These are phyloP conservation scores for Kluyveromyces sp. DNA, from an alignment of 1,139 yeast genomes.

Conservation along the genomic window DNA sequence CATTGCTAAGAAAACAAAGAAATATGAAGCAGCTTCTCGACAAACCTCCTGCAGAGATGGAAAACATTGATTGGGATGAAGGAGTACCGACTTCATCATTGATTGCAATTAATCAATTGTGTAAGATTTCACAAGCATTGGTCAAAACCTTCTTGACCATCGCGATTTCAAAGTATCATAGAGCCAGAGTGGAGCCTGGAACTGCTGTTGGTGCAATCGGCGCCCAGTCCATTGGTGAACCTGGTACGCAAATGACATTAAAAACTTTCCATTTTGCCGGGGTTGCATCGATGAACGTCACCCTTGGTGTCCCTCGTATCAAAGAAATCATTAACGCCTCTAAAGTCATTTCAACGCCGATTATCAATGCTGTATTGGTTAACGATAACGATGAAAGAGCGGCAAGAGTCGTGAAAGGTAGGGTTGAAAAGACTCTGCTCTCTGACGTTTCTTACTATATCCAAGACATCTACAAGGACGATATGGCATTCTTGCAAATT, in stretches of 20 bases:
- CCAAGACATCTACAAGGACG: conserved; percentile 87
- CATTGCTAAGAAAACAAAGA: conserved; percentile 49
- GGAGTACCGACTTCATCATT: conserved; percentile 31
- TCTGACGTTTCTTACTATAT: conserved; percentile 83
- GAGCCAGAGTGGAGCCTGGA: conserved; percentile 97
- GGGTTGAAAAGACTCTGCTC: conserved; percentile 86
- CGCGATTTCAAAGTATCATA: conserved; percentile 74
- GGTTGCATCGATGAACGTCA: conserved; percentile 98
- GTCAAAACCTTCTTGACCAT: conserved; percentile 65
- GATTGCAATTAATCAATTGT: conserved; percentile 61
- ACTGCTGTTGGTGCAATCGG: conserved; percentile 99
- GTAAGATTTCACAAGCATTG: conserved; percentile 58
- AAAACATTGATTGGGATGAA: conserved; percentile 44
- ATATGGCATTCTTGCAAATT: conserved; percentile 70
- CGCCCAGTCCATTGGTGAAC: conserved; percentile 98
- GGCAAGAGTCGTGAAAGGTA: conserved; percentile 96
- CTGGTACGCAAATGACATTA: conserved; percentile 98
- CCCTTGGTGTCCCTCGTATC: conserved; percentile 98
- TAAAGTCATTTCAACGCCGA: conserved; percentile 91
- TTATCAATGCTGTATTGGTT: conserved; percentile 88
- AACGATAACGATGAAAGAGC: conserved; percentile 95
- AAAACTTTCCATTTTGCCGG: conserved; percentile 99
- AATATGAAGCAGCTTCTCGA: conserved; percentile 41
- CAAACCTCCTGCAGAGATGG: conserved; percentile 39
- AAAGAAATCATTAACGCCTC: conserved; percentile 98